Percentiles rank a stretch among this genome's conserved stretches.
Conservation (phyloP, 2,329 filamentous ascomycete genomes). For the Cladosporium oxysporum region DNA sequence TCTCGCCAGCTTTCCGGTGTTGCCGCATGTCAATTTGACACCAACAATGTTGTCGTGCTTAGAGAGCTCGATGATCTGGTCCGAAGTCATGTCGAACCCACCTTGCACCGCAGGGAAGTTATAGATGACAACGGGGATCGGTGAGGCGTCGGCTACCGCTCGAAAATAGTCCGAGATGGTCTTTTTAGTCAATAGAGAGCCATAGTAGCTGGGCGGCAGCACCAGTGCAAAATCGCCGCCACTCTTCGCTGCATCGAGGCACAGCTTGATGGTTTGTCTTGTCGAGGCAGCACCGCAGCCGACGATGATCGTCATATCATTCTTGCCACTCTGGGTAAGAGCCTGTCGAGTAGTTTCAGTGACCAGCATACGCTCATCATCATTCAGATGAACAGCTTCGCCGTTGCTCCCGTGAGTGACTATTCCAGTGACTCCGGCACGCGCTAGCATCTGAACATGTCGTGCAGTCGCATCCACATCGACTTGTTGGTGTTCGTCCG, state of each 20-base stretch:
- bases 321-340: constrained; percentile 66
- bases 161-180: constrained; percentile 65
- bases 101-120: constrained; percentile 67
- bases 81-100: constrained; percentile 65
- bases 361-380: constrained; percentile 67
- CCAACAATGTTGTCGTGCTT: constrained; percentile 67
- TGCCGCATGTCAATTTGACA: constrained; percentile 70
- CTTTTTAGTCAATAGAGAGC: constrained; percentile 62
- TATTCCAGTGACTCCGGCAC: constrained; percentile 70
- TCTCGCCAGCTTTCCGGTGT: constrained; percentile 67
- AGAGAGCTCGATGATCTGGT: constrained; percentile 60
- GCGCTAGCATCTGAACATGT: constrained; percentile 67
- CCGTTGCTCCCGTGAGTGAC: constrained; percentile 81
- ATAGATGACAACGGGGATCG: constrained; percentile 68
- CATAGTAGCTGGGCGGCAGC: constrained; percentile 76
- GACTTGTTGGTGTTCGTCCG: constrained; percentile 41
- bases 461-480: constrained; percentile 43
- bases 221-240: constrained; percentile 77
- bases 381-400: constrained; percentile 76
- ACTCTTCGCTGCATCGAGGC: constrained; percentile 65
- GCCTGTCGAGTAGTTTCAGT: constrained; percentile 70
- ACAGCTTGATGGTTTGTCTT: constrained; percentile 69
- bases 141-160: constrained; percentile 62
- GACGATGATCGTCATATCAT: constrained; percentile 70
- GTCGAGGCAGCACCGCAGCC: constrained; percentile 74